A percentile compares a stretch with the other conserved stretches of the same genome.
These are phyloP conservation scores for Mycena rebaudengoi DNA, from an alignment of 768 basidiomycete genomes.

Conservation along the genomic window DNA sequence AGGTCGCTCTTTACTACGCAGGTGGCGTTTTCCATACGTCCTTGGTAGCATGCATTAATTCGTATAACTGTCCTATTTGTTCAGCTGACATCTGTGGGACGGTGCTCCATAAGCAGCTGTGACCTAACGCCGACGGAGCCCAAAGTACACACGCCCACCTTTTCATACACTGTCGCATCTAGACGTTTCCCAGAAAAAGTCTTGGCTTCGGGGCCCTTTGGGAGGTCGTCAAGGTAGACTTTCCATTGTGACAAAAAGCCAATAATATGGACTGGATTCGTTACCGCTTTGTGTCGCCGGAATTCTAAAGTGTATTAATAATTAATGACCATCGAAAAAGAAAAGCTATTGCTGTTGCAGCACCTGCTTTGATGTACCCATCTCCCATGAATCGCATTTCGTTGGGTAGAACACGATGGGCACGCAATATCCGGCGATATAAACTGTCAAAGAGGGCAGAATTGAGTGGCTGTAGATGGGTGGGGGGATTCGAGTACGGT, in stretches of 20 bases:
- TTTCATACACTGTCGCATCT: constrained; percentile 77
- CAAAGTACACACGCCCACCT: constrained; percentile 53
- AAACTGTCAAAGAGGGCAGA: constrained; percentile 55
- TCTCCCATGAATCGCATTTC: constrained; percentile 91
- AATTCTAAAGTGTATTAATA: constrained; percentile 68
- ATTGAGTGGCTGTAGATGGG: background rate
- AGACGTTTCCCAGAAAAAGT: constrained; percentile 71
- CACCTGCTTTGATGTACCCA: constrained; percentile 84
- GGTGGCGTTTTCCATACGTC: constrained; percentile 76
- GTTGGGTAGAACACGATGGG: constrained; percentile 72
- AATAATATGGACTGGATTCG: constrained; percentile 91
- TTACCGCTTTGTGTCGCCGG: constrained; percentile 77
- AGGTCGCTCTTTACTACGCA: background rate
- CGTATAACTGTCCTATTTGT: constrained; percentile 93
- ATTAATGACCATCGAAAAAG: background rate
- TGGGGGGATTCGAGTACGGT: constrained; percentile 65
- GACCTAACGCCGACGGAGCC: background rate
- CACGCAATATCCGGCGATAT: constrained; percentile 82
- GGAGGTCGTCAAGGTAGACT: constrained; percentile 81
- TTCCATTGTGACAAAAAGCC: constrained; percentile 98
- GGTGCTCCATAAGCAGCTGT: background rate
- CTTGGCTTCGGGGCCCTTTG: constrained; percentile 51
- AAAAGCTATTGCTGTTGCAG: constrained; percentile 15
- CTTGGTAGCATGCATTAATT: constrained; percentile 92
- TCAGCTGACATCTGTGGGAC: constrained; percentile 80